Base-by-base conservation (phyloP, 176 grass and related monocot species). In the Ananas comosus region DNA sequence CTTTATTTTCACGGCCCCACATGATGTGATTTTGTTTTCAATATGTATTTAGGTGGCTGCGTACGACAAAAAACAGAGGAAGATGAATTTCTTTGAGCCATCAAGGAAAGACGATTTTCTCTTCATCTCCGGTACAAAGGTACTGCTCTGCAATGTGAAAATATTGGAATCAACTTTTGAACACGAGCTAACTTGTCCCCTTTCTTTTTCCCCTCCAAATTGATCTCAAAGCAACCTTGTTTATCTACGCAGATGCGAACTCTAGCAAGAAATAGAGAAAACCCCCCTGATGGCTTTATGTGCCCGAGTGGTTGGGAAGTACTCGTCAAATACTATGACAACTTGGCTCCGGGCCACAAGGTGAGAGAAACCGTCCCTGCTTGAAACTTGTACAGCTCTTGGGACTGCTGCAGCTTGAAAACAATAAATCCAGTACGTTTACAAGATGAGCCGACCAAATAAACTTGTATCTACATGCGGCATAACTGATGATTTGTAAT, bases 81-180 rank as follows among this genome's bases (percentile, higher is more conserved):
- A 89, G 75, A 96, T 96, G 93, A 82, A 89, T 76, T 96, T 96
- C 89, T 96, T 96, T 0, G 89, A 96, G 49, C 93, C 93, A 33
- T 90, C 86, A 51, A 92, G 89, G 78, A 86, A 89, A 81, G 83
- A 96, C 51, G 93, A 96, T 74, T 96, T 92, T 64, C 71, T 96
- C 49, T 96, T 96, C 81, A 96, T 96, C 70, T 96, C 93, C 69
- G 93, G 93, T 29, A 96, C 93, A 28, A 96, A 96, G 93, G 93
- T 96, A 87, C 71, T 63, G 53, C 47, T 49, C 49, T 65, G 33
- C 9, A 28, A 9, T 64, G 12, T 22, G 49, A 12, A 65, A 63
- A 9, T 51, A 42, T 70, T 57, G 27, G 2, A 27, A 51, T 66
- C 13, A 23, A 11, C 48, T 71, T 76, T 52, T 9, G 19, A 63